Evolutionary conservation across 73 alveolate species (phyloP), one percentile per base, ranked within the genome.

Genomic region (Stentor roeselii): DNA sequence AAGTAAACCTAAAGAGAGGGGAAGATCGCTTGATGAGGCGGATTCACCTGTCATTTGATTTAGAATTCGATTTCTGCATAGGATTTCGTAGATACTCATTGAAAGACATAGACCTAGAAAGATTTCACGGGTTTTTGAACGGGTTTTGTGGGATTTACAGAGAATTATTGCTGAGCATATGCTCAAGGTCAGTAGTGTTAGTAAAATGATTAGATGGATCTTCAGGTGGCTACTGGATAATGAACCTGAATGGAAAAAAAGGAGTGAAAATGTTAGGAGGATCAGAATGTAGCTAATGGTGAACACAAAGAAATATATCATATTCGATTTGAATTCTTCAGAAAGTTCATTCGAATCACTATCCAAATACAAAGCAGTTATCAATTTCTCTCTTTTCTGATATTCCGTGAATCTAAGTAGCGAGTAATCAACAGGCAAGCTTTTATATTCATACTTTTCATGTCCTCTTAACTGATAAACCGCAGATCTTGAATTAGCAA

Each of bases 1-100:
- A 1, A 67, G 42, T 21, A 67, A 21, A n/a, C 80, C 80, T 30
- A 67, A 27, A 21, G 80, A 67, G 42, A 67, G 11, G 34, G 80
- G 80, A 15, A 67, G 2, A 27, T 2, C 34, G 2, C 41, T 67
- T 30, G 21, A 36, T 30, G 37, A 11, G 2, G 21, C 27, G 1
- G 21, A 27, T 67, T 21, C n/a, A 1, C 37, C 80, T 2, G 42
- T 67, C n/a, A 67, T 30, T 67, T 67, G 41, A 21, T 21, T 14
- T 67, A 67, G 34, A 67, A 67, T 2, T 34, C 80, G 21, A 14
- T 67, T n/a, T 15, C 34, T 40, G 27, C 50, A 36, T 21, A 67
- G 27, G 11, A 67, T 67, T 11, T 27, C 42, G 41, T 67, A 67
- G 34, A 32, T 30, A 67, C 11, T 21, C n/a, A 67, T 21, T 30